Evolutionary conservation across 108 stramenopile genomes (phyloP).

Genomic region (Seminavis robusta): DNA sequence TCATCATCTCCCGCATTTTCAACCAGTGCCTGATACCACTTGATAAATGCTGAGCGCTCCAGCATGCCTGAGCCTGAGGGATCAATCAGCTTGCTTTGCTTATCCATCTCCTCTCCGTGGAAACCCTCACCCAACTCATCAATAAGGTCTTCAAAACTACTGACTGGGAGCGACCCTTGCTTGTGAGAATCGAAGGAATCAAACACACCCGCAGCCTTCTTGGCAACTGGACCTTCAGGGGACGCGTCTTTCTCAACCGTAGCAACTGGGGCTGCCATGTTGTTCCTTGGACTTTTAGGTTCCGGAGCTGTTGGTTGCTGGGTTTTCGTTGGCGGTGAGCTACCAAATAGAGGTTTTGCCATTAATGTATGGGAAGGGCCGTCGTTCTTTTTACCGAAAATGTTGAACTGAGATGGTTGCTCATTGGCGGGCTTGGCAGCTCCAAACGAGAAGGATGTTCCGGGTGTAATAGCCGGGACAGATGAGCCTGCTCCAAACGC

Average conservation of each 20-base stretch:
- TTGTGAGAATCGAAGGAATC: slow-evolving; percentile 8
- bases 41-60: slow-evolving; percentile 43
- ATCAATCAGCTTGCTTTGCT: slow-evolving; percentile 56
- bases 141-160: slow-evolving; percentile 57
- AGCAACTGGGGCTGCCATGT: neutral
- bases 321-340: neutral
- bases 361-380: neutral
- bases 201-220: slow-evolving; percentile 11
- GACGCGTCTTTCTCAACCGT: neutral
- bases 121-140: slow-evolving; percentile 84
- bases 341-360: slow-evolving; percentile 33
- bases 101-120: slow-evolving; percentile 75
- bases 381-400: slow-evolving; percentile 2
- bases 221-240: neutral
- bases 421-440: too few species aligned
- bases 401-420: slow-evolving; percentile 13
- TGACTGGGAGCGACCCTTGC: neutral
- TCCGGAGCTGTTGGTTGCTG: neutral
- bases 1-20: slow-evolving; percentile 29
- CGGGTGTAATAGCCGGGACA: too few species aligned
- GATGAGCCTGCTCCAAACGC: slow-evolving; percentile 36
- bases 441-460: slow-evolving; percentile 7
- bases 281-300: neutral
- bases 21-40: slow-evolving; percentile 62
- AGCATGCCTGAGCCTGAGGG: slow-evolving; percentile 43